These are phyloP conservation scores for Allium cepa DNA, from an alignment of 106 monocot species.

Conservation along the genomic window DNA sequence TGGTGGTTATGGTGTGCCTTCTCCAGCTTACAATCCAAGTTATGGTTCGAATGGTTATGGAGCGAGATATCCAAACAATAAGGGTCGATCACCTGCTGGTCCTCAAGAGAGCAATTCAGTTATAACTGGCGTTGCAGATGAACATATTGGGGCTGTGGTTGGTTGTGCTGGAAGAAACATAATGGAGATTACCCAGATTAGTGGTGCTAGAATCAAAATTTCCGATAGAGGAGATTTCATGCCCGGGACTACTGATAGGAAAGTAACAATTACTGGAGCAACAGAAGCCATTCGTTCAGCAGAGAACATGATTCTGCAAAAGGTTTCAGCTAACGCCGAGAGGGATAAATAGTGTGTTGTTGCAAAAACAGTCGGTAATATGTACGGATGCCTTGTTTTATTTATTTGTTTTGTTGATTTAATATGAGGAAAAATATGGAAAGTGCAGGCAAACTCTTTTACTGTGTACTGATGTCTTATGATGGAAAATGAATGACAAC, in stretches of 20 bases:
- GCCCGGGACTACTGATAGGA: slow-evolving; percentile 80
- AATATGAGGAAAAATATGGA: too few relatives aligned
- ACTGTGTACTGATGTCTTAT: too few relatives aligned
- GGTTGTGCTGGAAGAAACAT: slow-evolving; percentile 93
- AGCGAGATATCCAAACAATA: slow-evolving; percentile 58
- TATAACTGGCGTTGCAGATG: slow-evolving; percentile 89
- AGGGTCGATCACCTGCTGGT: slow-evolving; percentile 44
- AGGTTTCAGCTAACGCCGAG: slow-evolving; percentile 45
- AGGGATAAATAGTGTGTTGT: slow-evolving; percentile 8
- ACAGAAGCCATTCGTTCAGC: slow-evolving; percentile 56
- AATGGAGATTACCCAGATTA: slow-evolving; percentile 89
- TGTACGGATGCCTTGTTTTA: too few relatives aligned
- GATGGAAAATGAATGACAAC: too few relatives aligned
- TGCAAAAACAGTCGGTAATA: too few relatives aligned
- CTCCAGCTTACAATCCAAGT: slow-evolving; percentile 50
- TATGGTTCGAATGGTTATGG: slow-evolving; percentile 79
- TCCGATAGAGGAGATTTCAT: slow-evolving; percentile 98
- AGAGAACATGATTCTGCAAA: slow-evolving; percentile 64
- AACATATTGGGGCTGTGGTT: slow-evolving; percentile 95
- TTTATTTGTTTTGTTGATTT: too few relatives aligned
- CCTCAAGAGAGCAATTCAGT: slow-evolving; percentile 48
- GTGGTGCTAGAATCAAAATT: slow-evolving; percentile 89
- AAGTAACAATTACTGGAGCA: slow-evolving; percentile 63
- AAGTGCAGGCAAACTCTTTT: too few relatives aligned
- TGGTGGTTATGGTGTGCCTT: slow-evolving; percentile 63